Evolutionary conservation across 495 filamentous ascomycete species (phyloP).

Genomic region (Apiosordaria backusii): DNA sequence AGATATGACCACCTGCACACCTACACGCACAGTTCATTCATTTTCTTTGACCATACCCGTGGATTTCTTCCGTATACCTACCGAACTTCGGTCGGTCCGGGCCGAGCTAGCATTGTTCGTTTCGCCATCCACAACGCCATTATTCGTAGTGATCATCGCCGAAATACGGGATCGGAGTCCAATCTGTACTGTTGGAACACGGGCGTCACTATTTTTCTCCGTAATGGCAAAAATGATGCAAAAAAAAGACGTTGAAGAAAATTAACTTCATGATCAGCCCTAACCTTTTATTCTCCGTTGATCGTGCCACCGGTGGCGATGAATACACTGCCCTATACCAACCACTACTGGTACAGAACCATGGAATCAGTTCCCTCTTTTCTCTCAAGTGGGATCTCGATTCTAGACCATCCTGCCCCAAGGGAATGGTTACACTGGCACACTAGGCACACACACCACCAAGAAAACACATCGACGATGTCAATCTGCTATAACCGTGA

Average conservation of each 20-base stretch:
- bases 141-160: neutral
- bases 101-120: neutral
- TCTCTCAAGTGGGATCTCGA: neutral
- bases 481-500: neutral
- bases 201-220: neutral
- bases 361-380: neutral
- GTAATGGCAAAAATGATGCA: neutral
- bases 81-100: neutral
- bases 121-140: neutral
- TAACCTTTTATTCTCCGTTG: neutral
- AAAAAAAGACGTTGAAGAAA: neutral
- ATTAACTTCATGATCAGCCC: neutral
- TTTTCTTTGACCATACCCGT: neutral
- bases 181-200: neutral
- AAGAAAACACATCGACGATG: neutral
- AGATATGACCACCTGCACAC: no score
- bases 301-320: neutral
- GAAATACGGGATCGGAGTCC: no score
- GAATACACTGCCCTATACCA: neutral
- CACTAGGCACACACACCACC: no score
- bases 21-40: neutral
- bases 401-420: neutral
- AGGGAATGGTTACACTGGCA: neutral
- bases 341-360: no score
- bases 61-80: neutral